These are phyloP conservation scores for Alternaria panax DNA, from an alignment of 2,329 filamentous ascomycete species.

Conservation along the genomic window DNA sequence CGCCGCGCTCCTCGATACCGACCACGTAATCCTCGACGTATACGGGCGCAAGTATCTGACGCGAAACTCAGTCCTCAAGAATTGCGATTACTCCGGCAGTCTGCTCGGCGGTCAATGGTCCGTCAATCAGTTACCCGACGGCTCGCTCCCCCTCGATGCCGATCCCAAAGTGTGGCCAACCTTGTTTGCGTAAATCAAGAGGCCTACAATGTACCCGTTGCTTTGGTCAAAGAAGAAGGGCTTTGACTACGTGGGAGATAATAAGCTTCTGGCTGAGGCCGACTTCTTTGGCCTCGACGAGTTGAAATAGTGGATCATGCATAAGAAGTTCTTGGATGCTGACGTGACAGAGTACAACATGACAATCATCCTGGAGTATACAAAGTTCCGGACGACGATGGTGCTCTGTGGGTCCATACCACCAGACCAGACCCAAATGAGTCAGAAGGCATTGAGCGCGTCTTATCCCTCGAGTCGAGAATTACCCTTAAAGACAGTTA, in stretches of 20 bases:
- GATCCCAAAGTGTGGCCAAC: not conserved
- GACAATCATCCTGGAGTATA: not conserved
- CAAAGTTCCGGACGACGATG: not conserved
- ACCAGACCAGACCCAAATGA: not conserved
- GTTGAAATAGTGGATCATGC: not conserved
- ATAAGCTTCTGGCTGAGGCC: not conserved
- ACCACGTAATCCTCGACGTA: conserved; percentile 15
- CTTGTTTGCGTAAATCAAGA: not conserved
- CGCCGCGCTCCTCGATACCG: not conserved
- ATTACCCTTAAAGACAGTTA: not conserved
- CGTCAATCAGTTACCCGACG: not conserved
- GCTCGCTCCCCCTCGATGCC: not conserved
- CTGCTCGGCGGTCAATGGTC: not conserved
- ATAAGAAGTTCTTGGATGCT: not conserved
- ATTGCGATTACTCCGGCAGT: not conserved
- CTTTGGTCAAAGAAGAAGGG: not conserved
- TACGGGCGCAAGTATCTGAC: conserved; percentile 7
- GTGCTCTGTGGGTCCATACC: not conserved
- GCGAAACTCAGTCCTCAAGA: not conserved
- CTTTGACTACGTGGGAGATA: not conserved
- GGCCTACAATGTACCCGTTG: not conserved
- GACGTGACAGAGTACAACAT: not conserved
- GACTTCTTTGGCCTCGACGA: not conserved
- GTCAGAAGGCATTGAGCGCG: not conserved
- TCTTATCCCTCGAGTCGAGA: not conserved